phyloP scores from a whole-genome alignment of 2,329 filamentous ascomycete species.

The Chaetothyriales sp. region DNA sequence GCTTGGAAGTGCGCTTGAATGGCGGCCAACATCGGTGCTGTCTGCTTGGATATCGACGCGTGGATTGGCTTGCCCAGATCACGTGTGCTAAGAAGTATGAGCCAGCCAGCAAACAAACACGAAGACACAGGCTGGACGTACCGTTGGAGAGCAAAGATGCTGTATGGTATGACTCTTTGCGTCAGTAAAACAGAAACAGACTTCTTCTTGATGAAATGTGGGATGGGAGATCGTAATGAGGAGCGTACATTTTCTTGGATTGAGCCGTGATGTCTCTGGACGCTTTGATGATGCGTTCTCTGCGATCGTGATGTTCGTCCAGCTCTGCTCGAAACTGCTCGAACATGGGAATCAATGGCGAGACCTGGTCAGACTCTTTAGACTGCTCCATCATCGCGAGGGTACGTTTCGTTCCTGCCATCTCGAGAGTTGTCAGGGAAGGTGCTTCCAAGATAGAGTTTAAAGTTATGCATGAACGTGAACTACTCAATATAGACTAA shows the following conservation, averaged over 20 bases:
- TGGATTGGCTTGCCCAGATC: conserved; percentile 39
- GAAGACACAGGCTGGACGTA: conserved; percentile 23
- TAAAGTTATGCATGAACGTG: neutral
- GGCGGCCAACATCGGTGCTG: conserved; percentile 51
- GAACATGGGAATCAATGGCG: conserved; percentile 55
- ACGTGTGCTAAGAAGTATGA: conserved; percentile 22
- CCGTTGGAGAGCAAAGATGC: conserved; percentile 75
- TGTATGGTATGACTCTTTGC: conserved; percentile 50
- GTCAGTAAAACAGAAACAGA: conserved; percentile 11
- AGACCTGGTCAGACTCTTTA: conserved; percentile 17
- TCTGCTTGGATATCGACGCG: conserved; percentile 52
- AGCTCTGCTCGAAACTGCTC: conserved; percentile 71
- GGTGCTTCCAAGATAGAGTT: neutral
- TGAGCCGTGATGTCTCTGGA: conserved; percentile 83
- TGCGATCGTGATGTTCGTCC: conserved; percentile 84
- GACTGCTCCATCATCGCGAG: conserved; percentile 9
- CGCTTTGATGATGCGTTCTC: conserved; percentile 78
- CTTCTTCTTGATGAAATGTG: no score
- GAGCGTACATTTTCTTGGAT: conserved; percentile 83
- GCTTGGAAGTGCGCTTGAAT: conserved; percentile 54
- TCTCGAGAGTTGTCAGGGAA: conserved; percentile 1
- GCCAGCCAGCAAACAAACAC: neutral
- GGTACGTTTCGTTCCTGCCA: conserved; percentile 16
- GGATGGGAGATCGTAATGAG: conserved; percentile 2
- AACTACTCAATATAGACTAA: neutral